phyloP scores from a whole-genome alignment of 768 basidiomycete species.

The Xerocomus potaroensis region DNA sequence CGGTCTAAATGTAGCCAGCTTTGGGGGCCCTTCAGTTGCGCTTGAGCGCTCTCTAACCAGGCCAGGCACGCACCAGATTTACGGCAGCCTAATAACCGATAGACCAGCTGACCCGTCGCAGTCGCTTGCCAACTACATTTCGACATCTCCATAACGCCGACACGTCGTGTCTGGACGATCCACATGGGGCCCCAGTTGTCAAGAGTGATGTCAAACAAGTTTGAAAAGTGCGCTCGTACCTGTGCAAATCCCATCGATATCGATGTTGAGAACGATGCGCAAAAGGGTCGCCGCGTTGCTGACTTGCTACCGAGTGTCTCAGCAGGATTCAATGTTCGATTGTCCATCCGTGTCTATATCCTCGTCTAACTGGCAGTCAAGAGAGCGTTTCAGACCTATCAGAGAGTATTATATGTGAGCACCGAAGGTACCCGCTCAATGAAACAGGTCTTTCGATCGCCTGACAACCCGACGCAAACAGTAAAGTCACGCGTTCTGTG shows the following conservation, averaged over 20 bases:
- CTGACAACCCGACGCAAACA: too few relatives aligned
- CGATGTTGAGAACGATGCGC: too few relatives aligned
- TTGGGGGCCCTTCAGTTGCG: not conserved
- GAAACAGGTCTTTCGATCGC: not conserved
- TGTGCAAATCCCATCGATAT: too few relatives aligned
- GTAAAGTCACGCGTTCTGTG: not conserved
- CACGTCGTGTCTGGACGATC: not conserved
- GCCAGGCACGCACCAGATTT: conserved; percentile 17
- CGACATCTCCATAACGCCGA: not conserved
- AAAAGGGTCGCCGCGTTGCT: too few relatives aligned
- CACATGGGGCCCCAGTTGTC: not conserved
- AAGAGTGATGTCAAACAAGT: not conserved
- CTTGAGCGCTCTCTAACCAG: conserved; percentile 9
- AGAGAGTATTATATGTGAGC: too few relatives aligned
- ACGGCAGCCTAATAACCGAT: conserved; percentile 16
- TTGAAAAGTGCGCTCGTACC: not conserved
- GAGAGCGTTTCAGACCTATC: not conserved
- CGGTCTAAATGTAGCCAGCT: conserved; percentile 13
- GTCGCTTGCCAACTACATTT: too few relatives aligned
- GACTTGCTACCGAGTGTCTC: too few relatives aligned
- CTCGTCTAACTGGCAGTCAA: too few relatives aligned
- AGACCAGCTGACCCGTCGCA: conserved; percentile 8
- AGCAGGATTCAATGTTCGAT: too few relatives aligned
- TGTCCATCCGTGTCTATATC: too few relatives aligned
- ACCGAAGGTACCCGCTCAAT: not conserved